Conservation (phyloP, 345 rosid species). For the Citrus sp. region DNA sequence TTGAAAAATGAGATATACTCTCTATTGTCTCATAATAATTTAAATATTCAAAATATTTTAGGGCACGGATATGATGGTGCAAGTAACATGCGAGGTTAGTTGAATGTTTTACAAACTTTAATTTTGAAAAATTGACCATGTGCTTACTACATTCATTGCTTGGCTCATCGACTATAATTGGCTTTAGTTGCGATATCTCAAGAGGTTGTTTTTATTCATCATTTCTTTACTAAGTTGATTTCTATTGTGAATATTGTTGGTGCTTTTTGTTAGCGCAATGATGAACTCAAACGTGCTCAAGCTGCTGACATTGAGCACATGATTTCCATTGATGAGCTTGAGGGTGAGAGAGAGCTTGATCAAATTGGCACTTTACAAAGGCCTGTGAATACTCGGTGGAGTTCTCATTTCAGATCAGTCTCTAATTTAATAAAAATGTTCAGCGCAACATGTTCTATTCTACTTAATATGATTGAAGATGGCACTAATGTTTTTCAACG, state of each 20-base stretch:
- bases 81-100: conserved; percentile 4
- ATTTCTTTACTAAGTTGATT: background rate
- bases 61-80: conserved; percentile 8
- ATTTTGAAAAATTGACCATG: background rate
- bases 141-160: conserved; percentile 7
- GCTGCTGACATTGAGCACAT: background rate
- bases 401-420: background rate
- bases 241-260: background rate
- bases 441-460: background rate
- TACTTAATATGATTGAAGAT: background rate
- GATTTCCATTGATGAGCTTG: background rate
- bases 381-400: background rate
- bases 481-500: background rate
- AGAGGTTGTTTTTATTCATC: background rate
- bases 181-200: background rate
- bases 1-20: background rate
- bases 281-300: background rate
- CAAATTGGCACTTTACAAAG: background rate
- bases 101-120: background rate
- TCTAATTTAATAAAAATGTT: background rate
- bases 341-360: background rate
- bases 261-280: background rate
- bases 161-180: background rate
- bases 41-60: background rate
- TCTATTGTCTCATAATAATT: background rate